Evolutionary conservation across 192 early-diverging fungal genomes (phyloP).

Genomic region (Phlyctochytrium planicorne): DNA sequence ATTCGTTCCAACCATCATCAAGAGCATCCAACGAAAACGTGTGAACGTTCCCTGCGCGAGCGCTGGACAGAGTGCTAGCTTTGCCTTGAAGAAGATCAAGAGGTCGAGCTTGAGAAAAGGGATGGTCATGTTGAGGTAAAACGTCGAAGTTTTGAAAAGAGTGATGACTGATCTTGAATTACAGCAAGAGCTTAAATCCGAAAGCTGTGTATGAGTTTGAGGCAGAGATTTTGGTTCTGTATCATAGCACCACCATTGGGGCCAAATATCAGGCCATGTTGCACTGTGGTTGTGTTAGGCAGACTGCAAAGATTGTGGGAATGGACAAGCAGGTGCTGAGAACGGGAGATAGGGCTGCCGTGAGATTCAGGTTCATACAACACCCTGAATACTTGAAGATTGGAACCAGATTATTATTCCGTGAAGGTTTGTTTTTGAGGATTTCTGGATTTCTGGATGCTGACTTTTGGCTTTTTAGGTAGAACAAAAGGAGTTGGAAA

Average conservation of each 20-base stretch:
- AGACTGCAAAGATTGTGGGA: constrained; percentile 80
- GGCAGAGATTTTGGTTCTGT: constrained; percentile 88
- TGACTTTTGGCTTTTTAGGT: constrained; percentile 46
- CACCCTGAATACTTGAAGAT: constrained; percentile 62
- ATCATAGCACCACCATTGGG: constrained; percentile 88
- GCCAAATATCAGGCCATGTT: constrained; percentile 94
- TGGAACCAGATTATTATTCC: constrained; percentile 51
- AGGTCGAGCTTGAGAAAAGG: constrained; percentile 79
- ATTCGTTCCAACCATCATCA: constrained; percentile 74
- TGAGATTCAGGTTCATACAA: constrained; percentile 74
- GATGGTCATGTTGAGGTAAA: constrained; percentile 68
- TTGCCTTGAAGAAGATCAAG: constrained; percentile 84
- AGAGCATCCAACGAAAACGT: constrained; percentile 88
- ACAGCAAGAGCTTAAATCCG: constrained; percentile 41
- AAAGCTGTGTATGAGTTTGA: constrained; percentile 72
- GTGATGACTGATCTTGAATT: not conserved
- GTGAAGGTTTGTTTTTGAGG: constrained; percentile 53
- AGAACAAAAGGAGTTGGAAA: constrained; percentile 92
- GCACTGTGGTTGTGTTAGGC: constrained; percentile 81
- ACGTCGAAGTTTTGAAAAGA: constrained; percentile 8
- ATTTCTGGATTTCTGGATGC: not conserved
- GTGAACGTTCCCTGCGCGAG: constrained; percentile 70
- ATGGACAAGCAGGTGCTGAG: constrained; percentile 72
- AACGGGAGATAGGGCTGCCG: constrained; percentile 83
- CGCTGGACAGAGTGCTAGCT: constrained; percentile 81